These are phyloP conservation scores for Babesia sp. DNA, from an alignment of 169 alveolate genomes.

Conservation along the genomic window DNA sequence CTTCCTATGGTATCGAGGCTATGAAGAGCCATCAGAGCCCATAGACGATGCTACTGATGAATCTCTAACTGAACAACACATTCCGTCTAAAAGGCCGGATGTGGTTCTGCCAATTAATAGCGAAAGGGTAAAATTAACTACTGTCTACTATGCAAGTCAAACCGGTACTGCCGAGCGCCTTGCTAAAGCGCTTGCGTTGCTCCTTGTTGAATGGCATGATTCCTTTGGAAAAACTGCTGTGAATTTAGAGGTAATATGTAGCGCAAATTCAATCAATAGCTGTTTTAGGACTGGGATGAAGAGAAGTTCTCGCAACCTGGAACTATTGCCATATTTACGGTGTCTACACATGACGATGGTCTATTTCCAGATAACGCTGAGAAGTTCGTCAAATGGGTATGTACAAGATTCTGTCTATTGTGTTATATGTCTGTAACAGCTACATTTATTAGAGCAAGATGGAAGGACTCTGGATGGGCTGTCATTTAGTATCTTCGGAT, in stretches of 20 bases:
- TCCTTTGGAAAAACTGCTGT: constrained; percentile 11
- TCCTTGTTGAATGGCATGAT: constrained; percentile 10
- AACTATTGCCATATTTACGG: constrained; percentile 58
- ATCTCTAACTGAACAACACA: neutral
- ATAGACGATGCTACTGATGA: neutral
- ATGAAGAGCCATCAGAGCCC: neutral
- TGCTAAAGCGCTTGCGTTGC: constrained; percentile 29
- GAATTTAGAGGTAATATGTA: constrained; percentile 37
- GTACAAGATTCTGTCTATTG: neutral
- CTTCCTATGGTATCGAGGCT: neutral
- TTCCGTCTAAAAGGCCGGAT: neutral
- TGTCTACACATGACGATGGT: constrained; percentile 84
- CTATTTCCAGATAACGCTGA: constrained; percentile 80
- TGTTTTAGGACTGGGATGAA: constrained; percentile 40
- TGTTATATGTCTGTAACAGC: constrained; percentile 34
- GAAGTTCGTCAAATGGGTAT: constrained; percentile 61
- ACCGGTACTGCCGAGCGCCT: constrained; percentile 70
- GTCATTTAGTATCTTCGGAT: constrained; percentile 70
- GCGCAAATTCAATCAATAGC: neutral
- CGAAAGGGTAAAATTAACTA: neutral
- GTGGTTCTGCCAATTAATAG: neutral
- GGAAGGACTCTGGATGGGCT: constrained; percentile 40
- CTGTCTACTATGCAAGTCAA: constrained; percentile 63
- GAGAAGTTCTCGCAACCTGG: constrained; percentile 11
- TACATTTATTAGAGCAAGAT: constrained; percentile 46